A percentile compares a stretch with the other conserved stretches of the same genome.
phyloP scores from a whole-genome alignment of 371 early-diverging fungal genomes.

The Encephalitozoon hellem region DNA sequence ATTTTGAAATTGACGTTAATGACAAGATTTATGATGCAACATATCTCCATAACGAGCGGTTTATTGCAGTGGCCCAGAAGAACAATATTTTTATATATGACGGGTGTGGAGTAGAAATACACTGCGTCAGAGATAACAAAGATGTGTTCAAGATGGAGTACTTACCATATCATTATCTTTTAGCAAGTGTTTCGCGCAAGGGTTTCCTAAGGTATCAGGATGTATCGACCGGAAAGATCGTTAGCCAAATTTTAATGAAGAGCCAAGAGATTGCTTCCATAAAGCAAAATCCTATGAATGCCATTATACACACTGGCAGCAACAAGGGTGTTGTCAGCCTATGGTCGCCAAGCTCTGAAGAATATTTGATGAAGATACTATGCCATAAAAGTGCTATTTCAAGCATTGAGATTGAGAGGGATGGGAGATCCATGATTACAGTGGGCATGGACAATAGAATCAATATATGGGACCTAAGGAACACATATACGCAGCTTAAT shows the following conservation, averaged over 20 bases:
- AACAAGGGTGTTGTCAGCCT: conserved; percentile 80
- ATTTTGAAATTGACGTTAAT: conserved; percentile 73
- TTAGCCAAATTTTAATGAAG: conserved; percentile 64
- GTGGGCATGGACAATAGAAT: conserved; percentile 77
- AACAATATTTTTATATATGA: conserved; percentile 89
- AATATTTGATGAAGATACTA: conserved; percentile 80
- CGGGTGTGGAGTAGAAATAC: conserved; percentile 78
- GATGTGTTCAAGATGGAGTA: conserved; percentile 75
- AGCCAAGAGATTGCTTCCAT: conserved; percentile 45
- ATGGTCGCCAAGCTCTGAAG: conserved; percentile 75
- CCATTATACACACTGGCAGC: conserved; percentile 80
- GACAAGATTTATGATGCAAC: conserved; percentile 77
- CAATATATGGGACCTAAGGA: conserved; percentile 88
- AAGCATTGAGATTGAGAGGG: conserved; percentile 72
- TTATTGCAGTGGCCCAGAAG: conserved; percentile 91
- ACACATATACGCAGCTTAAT: conserved; percentile 65
- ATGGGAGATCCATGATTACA: conserved; percentile 80
- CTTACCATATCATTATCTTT: conserved; percentile 86
- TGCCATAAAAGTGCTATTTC: conserved; percentile 77
- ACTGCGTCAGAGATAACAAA: conserved; percentile 72
- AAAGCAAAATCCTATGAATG: conserved; percentile 77
- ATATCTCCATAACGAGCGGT: conserved; percentile 76
- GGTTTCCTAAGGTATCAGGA: conserved; percentile 78
- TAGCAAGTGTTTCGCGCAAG: conserved; percentile 67
- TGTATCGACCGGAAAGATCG: conserved; percentile 78